Evolutionary conservation across 2,329 filamentous ascomycete species (phyloP).

Genomic region (Neocatenulostroma microsporum): DNA sequence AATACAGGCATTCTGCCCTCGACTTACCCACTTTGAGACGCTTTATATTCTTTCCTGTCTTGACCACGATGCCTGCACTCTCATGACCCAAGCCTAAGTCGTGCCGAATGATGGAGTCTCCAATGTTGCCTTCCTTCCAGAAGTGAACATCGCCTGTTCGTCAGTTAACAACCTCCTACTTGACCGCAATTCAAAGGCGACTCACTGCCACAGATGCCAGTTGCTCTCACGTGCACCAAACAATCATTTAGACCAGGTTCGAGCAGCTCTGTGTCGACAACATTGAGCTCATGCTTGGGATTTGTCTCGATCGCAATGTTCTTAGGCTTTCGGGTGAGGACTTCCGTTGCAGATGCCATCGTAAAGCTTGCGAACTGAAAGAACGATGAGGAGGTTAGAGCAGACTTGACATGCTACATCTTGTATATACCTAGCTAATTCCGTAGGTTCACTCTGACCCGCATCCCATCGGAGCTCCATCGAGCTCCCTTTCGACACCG

Average conservation of each 20-base stretch:
- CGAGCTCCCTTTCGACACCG: no score
- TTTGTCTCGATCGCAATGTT: conserved; percentile 29
- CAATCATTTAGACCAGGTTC: conserved; percentile 23
- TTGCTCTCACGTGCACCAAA: conserved; percentile 26
- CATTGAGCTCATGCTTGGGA: conserved; percentile 24
- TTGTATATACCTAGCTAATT: no score
- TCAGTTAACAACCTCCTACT: no score
- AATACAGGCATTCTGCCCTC: no score
- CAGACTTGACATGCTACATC: no score
- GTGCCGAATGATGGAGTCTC: conserved; percentile 84
- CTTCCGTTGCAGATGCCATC: conserved; percentile 14
- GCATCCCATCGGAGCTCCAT: no score
- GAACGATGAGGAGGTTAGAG: no score
- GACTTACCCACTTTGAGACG: conserved; percentile 18
- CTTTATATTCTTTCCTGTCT: conserved; percentile 31
- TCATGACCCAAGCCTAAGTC: conserved; percentile 94
- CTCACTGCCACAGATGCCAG: conserved; percentile 27
- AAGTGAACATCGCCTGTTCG: conserved; percentile 76
- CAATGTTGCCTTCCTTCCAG: conserved; percentile 92
- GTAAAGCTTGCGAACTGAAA: no score
- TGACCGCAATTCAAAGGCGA: no score
- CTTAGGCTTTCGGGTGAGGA: conserved; percentile 22
- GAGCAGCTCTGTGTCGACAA: conserved; percentile 18
- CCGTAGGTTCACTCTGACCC: no score
- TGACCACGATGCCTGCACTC: conserved; percentile 73